Evolutionary conservation across 768 basidiomycete genomes (phyloP).

Genomic region (Suillus plorans): DNA sequence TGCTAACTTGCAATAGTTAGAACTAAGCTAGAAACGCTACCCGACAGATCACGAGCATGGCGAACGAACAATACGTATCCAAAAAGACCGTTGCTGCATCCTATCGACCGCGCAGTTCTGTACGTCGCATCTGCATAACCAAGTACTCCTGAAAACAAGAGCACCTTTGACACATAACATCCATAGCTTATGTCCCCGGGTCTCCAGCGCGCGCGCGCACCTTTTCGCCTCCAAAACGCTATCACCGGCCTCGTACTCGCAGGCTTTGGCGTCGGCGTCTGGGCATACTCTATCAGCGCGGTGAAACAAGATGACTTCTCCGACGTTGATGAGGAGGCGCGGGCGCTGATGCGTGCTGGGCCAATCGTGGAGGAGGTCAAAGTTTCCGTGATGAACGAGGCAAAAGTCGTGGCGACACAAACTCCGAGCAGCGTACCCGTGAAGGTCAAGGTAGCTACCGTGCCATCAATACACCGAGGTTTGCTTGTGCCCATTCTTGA

Average conservation of each 20-base stretch:
- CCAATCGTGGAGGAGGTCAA: conserved; percentile 29
- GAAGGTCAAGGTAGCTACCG: neutral
- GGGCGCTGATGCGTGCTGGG: conserved; percentile 44
- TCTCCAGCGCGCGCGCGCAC: conserved; percentile 82
- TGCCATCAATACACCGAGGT: conserved; percentile 34
- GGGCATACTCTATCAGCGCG: conserved; percentile 90
- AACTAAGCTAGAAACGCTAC: neutral
- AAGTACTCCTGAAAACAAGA: neutral
- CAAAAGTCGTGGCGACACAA: conserved; percentile 17
- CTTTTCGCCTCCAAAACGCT: conserved; percentile 77
- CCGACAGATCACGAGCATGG: conserved; percentile 24
- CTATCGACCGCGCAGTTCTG: conserved; percentile 41
- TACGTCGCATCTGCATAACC: conserved; percentile 13
- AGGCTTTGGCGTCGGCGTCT: conserved; percentile 78
- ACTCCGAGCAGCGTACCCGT: neutral
- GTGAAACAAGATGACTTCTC: conserved; percentile 94
- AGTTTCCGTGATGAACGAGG: conserved; percentile 23
- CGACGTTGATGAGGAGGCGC: conserved; percentile 79
- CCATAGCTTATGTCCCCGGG: conserved; percentile 84
- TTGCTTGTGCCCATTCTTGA: conserved; percentile 46
- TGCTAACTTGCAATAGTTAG: neutral
- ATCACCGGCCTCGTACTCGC: conserved; percentile 72
- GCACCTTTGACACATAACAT: conserved; percentile 2
- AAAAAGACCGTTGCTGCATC: conserved; percentile 33
- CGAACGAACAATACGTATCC: conserved; percentile 34